These are phyloP conservation scores for Hippophae tibetana DNA, from an alignment of 306 rosid species.

Conservation along the genomic window DNA sequence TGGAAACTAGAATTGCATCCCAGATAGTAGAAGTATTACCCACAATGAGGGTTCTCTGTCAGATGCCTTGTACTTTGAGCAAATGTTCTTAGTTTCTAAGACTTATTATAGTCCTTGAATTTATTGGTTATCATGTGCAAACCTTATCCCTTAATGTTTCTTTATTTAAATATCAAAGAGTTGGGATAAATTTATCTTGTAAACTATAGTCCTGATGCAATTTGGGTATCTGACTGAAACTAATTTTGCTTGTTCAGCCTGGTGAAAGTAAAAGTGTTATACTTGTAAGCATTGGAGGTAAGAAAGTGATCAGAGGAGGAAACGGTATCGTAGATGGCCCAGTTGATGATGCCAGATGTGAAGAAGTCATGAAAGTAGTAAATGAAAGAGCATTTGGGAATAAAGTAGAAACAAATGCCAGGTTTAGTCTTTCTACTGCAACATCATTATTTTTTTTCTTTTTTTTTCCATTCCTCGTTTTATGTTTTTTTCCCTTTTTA, in stretches of 20 bases:
- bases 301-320: constrained; percentile 79
- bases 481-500: too few species aligned
- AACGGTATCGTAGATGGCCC: constrained; percentile 59
- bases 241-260: constrained; percentile 46
- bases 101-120: too few species aligned
- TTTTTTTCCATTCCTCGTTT: neutral
- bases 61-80: too few species aligned
- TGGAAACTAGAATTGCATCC: too few species aligned
- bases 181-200: too few species aligned
- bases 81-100: too few species aligned
- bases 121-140: too few species aligned
- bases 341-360: constrained; percentile 35
- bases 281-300: constrained; percentile 80
- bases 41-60: too few species aligned
- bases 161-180: too few species aligned
- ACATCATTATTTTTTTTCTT: constrained; percentile 5
- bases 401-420: constrained; percentile 44
- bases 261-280: constrained; percentile 62
- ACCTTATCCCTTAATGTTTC: too few species aligned
- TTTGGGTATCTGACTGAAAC: constrained; percentile 16
- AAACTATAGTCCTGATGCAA: too few species aligned
- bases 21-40: too few species aligned
- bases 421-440: constrained; percentile 34
- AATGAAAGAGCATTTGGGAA: constrained; percentile 33
- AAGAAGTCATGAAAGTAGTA: constrained; percentile 43